Conservation (phyloP, 1,139 yeast genomes). For the Saccharomyces hybrid region DNA sequence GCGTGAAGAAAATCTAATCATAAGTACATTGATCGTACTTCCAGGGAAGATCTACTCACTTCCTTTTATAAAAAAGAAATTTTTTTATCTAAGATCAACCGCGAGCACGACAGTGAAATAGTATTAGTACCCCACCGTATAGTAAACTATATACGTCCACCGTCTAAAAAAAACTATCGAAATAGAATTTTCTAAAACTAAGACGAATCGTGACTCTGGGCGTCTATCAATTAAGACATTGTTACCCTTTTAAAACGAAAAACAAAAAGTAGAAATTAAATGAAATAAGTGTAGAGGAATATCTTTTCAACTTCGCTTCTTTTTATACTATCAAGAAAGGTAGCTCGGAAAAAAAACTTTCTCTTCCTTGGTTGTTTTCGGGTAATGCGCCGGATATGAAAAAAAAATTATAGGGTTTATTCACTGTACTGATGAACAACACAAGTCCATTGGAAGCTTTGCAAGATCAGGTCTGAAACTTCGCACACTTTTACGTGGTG, state of each 20-base stretch:
- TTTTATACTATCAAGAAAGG: neutral
- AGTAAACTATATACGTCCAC: constrained; percentile 28
- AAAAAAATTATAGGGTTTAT: neutral
- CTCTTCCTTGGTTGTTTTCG: neutral
- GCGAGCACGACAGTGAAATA: constrained; percentile 69
- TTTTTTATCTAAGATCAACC: constrained; percentile 68
- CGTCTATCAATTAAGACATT: constrained; percentile 76
- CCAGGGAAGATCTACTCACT: constrained; percentile 7
- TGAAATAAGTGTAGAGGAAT: too few species aligned
- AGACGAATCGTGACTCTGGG: constrained; percentile 81
- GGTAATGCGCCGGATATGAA: neutral
- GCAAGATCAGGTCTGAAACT: neutral
- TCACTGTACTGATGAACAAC: neutral
- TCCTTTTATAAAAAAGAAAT: neutral
- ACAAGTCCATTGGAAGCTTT: neutral
- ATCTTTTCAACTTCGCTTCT: neutral
- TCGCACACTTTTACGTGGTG: neutral
- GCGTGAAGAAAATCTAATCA: constrained; percentile 6
- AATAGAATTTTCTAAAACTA: constrained; percentile 8
- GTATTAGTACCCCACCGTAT: constrained; percentile 25
- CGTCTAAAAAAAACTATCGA: constrained; percentile 20
- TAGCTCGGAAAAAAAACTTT: neutral
- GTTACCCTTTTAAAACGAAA: constrained; percentile 32
- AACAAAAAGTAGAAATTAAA: neutral
- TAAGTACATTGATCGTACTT: constrained; percentile 5